Evolutionary conservation across 108 stramenopile species (phyloP), one percentile per base, ranked within the genome.

Genomic region (Conticribra guillardii): DNA sequence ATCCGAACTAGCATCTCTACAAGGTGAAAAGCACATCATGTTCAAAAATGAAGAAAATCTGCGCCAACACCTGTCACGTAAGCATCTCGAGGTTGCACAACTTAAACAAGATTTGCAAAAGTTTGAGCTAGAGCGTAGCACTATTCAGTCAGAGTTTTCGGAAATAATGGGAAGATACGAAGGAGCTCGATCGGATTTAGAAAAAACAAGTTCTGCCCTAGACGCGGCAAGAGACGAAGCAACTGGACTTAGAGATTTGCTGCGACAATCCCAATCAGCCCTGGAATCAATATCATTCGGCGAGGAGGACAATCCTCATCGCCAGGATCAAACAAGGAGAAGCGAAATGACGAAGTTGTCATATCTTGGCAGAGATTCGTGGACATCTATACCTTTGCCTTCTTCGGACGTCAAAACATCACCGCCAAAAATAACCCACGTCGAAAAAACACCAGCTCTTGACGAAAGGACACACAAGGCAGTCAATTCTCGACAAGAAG

Each of bases 261-360:
- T 80, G 15, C 72, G 52, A 49, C 79, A 73, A 63, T 73, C 71
- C 3, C 66, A 73, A 64, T 50, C 60, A 44, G 72, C 79, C 21
- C 24, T 80, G 2, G 62, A 73, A 50, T 80, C 79, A 18, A 30
- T 78, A 14, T 57, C 77, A 18, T 78, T 69, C 19, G 37, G 60
- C 24, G 60, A 71, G 11, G 37, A 41, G 11, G 37, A 41, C n/a
- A n/a, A n/a, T n/a, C n/a, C n/a, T n/a, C n/a, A n/a, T n/a, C n/a
- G n/a, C n/a, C n/a, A n/a, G n/a, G n/a, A n/a, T n/a, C n/a, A n/a
- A n/a, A n/a, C n/a, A n/a, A n/a, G n/a, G n/a, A n/a, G n/a, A n/a
- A n/a, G n/a, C n/a, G n/a, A n/a, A n/a, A n/a, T n/a, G n/a, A n/a
- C n/a, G n/a, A n/a, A n/a, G n/a, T n/a, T n/a, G n/a, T n/a, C n/a